Conservation (phyloP, 2,329 filamentous ascomycete genomes). For the Botryotinia narcissicola region DNA sequence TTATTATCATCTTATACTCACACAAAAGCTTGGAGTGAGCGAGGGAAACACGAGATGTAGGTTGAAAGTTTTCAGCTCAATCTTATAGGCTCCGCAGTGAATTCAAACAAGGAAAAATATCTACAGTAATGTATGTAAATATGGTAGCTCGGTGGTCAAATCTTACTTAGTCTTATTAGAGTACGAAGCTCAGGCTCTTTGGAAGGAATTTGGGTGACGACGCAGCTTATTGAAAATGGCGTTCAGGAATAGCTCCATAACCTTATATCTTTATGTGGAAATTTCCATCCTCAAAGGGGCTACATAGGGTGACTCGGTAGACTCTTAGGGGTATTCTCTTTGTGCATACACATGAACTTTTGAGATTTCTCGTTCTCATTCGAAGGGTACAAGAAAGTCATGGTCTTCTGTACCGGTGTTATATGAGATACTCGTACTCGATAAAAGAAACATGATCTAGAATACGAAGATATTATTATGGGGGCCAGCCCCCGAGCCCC, state of each 20-base stretch:
- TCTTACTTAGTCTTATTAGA: not conserved
- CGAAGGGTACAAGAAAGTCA: not conserved
- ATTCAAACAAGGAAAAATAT: not conserved
- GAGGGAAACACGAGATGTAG: not conserved
- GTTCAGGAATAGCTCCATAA: not conserved
- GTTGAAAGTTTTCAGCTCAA: not conserved
- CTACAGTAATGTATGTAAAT: not conserved
- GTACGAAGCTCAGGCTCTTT: not conserved
- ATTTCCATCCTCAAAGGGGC: not conserved
- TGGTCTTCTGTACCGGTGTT: not conserved
- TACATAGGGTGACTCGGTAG: not conserved
- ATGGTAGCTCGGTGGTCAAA: not conserved
- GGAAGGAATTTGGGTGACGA: not conserved
- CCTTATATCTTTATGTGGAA: not conserved
- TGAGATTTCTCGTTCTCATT: no score
- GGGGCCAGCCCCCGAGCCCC: not conserved
- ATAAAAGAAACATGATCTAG: not conserved
- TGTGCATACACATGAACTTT: not conserved
- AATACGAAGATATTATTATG: not conserved
- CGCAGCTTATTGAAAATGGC: not conserved
- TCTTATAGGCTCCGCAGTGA: not conserved
- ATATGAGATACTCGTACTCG: not conserved
- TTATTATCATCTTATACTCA: not conserved
- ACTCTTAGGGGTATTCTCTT: not conserved
- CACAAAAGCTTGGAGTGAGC: not conserved